These are phyloP conservation scores for Claviceps quebecensis DNA, from an alignment of 2,329 filamentous ascomycete genomes.

Conservation along the genomic window DNA sequence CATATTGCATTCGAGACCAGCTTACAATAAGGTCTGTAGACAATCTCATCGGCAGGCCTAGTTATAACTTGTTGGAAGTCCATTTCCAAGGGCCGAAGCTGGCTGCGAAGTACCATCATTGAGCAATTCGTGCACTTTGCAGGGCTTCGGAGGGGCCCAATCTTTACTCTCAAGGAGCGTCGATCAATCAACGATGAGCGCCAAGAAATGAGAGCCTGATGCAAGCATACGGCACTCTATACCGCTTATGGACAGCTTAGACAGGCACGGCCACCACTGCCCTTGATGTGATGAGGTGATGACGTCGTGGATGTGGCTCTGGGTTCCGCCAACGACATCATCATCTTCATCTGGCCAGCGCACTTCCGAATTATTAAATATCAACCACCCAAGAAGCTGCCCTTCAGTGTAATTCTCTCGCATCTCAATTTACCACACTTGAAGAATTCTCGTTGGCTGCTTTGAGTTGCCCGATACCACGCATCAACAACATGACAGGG, in stretches of 20 bases:
- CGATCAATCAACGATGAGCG: neutral
- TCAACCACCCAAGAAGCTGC: neutral
- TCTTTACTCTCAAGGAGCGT: neutral
- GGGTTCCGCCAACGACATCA: constrained; percentile 3
- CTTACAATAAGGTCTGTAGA: too few relatives aligned
- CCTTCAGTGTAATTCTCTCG: neutral
- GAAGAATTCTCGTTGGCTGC: neutral
- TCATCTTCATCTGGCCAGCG: neutral
- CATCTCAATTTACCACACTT: neutral
- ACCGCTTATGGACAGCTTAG: neutral
- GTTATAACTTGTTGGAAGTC: too few relatives aligned
- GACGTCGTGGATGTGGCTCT: constrained; percentile 17
- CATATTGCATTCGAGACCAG: too few relatives aligned
- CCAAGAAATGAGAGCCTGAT: neutral
- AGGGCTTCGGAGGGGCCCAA: too few relatives aligned
- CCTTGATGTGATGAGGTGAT: constrained; percentile 7
- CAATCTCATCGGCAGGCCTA: too few relatives aligned
- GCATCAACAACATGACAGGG: constrained; percentile 20
- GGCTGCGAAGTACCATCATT: too few relatives aligned
- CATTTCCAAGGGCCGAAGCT: too few relatives aligned
- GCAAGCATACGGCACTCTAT: neutral
- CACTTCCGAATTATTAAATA: neutral
- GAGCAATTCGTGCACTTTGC: too few relatives aligned
- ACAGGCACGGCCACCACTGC: neutral
- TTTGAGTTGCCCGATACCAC: neutral